Conservation (phyloP, 495 filamentous ascomycete species). For the Aspergillus heteromorphus region DNA sequence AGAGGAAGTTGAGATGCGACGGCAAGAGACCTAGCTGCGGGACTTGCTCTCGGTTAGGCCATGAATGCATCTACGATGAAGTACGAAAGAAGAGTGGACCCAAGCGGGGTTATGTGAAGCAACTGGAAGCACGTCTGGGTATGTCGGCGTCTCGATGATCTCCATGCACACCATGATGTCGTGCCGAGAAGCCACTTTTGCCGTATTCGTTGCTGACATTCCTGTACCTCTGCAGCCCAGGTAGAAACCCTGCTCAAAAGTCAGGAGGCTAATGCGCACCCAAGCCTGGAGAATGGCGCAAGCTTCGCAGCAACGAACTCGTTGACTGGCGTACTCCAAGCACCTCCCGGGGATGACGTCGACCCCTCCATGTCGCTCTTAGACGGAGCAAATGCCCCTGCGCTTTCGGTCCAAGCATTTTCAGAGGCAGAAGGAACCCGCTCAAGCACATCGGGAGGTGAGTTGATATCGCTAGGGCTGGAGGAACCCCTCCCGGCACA, state of each 20-base stretch:
- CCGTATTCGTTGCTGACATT: slow-evolving; percentile 13
- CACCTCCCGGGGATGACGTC: slow-evolving; percentile 19
- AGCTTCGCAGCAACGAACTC: slow-evolving; percentile 21
- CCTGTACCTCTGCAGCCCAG: slow-evolving; percentile 57
- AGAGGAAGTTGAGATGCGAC: slow-evolving; percentile 82
- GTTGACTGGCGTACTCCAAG: slow-evolving; percentile 19
- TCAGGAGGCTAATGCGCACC: slow-evolving; percentile 28
- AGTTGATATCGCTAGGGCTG: slow-evolving; percentile 89
- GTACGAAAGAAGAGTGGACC: slow-evolving; percentile 95
- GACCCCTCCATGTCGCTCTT: slow-evolving; percentile 21
- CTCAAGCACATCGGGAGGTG: slow-evolving; percentile 61
- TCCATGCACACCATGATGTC: not conserved
- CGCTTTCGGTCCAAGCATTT: slow-evolving; percentile 15
- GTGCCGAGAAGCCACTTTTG: not conserved
- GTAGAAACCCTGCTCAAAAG: slow-evolving; percentile 88
- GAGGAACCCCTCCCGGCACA: slow-evolving; percentile 86
- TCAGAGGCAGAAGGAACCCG: slow-evolving; percentile 19
- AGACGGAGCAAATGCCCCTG: slow-evolving; percentile 23
- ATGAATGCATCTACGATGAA: slow-evolving; percentile 94
- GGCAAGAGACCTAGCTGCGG: slow-evolving; percentile 75
- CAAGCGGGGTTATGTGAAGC: slow-evolving; percentile 97
- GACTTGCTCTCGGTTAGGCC: slow-evolving; percentile 82
- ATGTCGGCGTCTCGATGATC: slow-evolving; percentile 16
- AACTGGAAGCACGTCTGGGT: slow-evolving; percentile 91
- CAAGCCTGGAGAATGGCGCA: slow-evolving; percentile 20